These are phyloP conservation scores for Colletotrichum liaoningense DNA, from an alignment of 2,329 filamentous ascomycete genomes.

Conservation along the genomic window DNA sequence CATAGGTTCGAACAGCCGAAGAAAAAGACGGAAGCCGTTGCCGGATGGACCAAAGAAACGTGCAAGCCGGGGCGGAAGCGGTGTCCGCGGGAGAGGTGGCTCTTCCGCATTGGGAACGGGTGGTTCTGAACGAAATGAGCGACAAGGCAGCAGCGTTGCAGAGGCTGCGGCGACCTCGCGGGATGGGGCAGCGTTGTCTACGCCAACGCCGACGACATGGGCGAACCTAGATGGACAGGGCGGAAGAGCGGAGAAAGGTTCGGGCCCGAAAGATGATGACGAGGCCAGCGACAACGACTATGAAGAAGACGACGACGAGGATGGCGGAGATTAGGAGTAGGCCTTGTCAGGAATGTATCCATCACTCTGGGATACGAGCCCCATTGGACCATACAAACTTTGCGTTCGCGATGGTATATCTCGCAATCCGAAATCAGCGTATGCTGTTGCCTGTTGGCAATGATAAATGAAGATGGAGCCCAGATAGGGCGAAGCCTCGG, in stretches of 20 bases:
- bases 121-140: neutral
- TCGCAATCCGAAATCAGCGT: neutral
- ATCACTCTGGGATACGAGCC: neutral
- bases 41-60: constrained; percentile 25
- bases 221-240: constrained; percentile 42
- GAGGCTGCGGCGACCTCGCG: neutral
- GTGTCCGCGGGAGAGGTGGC: constrained; percentile 13
- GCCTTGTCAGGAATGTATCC: neutral
- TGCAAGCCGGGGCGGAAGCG: constrained; percentile 32
- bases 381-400: constrained; percentile 5
- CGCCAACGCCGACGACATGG: constrained; percentile 49
- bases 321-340: constrained; percentile 2
- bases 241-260: constrained; percentile 32
- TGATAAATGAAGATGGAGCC: neutral
- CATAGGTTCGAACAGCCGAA: constrained; percentile 29
- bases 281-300: constrained; percentile 39
- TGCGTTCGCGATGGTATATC: neutral
- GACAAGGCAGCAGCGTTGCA: neutral
- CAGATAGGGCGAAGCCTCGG: neutral
- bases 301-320: constrained; percentile 42
- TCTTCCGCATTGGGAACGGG: neutral
- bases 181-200: constrained; percentile 41
- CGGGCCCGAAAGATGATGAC: constrained; percentile 29
- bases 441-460: neutral
- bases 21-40: constrained; percentile 38